These are phyloP conservation scores for Drechslera avenae DNA, from an alignment of 2,329 filamentous ascomycete species.

Conservation along the genomic window DNA sequence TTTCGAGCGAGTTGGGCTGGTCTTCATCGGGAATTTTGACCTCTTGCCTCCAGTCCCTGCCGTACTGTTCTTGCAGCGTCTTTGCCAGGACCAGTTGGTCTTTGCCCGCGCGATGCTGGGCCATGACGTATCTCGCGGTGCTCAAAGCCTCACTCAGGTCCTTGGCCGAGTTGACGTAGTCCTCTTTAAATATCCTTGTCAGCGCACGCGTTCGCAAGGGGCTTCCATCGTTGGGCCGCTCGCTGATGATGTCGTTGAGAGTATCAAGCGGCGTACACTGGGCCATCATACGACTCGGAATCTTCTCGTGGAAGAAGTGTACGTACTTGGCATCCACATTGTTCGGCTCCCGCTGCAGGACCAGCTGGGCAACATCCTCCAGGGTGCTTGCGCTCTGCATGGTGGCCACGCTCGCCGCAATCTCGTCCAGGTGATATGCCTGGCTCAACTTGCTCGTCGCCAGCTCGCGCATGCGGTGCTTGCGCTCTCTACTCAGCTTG, in stretches of 20 bases:
- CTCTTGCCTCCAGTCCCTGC: conserved; percentile 56
- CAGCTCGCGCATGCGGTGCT: conserved; percentile 79
- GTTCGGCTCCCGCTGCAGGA: conserved; percentile 70
- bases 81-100: conserved; percentile 60
- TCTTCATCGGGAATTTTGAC: conserved; percentile 63
- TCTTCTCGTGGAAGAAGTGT: conserved; percentile 93
- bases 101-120: conserved; percentile 57
- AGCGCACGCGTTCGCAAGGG: conserved; percentile 74
- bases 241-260: conserved; percentile 70
- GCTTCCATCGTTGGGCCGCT: conserved; percentile 67
- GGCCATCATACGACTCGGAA: conserved; percentile 74
- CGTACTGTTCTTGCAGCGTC: conserved; percentile 47
- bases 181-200: conserved; percentile 75
- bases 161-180: conserved; percentile 69
- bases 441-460: conserved; percentile 77
- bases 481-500: conserved; percentile 76
- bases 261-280: conserved; percentile 71
- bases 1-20: conserved; percentile 75
- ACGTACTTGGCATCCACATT: conserved; percentile 81
- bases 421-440: conserved; percentile 82
- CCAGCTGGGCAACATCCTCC: conserved; percentile 75
- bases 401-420: conserved; percentile 78
- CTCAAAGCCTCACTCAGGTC: conserved; percentile 73
- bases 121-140: conserved; percentile 59
- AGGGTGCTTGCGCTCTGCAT: conserved; percentile 81